Evolutionary conservation across 768 basidiomycete species (phyloP), one percentile per base, ranked within the genome.

Genomic region (Termitomyces sp.): DNA sequence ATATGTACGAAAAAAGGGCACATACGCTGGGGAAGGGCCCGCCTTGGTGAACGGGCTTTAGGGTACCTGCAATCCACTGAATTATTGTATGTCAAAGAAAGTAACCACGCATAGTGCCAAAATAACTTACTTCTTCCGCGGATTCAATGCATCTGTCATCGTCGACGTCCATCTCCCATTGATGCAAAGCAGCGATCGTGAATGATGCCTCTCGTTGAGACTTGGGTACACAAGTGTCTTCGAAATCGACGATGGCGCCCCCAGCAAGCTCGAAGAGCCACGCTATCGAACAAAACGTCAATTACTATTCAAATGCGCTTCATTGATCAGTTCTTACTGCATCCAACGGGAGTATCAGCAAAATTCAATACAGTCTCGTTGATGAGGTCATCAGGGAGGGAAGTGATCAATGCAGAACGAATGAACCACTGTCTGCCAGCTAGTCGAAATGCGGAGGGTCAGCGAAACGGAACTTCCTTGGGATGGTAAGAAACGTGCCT

Each of bases 201-300:
- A 94, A 96, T 9, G 83, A 71, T 0, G 91, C 89, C 71, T 93
- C 82, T 52, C 94, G 87, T 68, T 93, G 91, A 12, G 82, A 79
- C 70, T 87, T 87, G 3, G 93, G 92, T 15, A 94, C 73, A 65
- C 90, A 92, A 13, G 80, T 87, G 64, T 88, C 80, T 67, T 91
- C 88, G 61, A 83, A 85, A 70, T 94, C 92, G 0, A 74, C 71
- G 44, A 92, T 82, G 1, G 91, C 91, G 18, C 92, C 92, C 2
- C 91, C 94, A 0, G 90, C 90, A 45, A 94, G 82, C 73, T 97
- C 94, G 71, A 96, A 96, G 8, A 97, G 79, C 94, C 93, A 96
- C 16, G 93, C 94, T 93, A 60, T n/a, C 54, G 22, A 44, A 15
- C 2, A 12, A 7, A 44, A 42, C 24, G 28, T 55, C 32, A 59